A percentile compares a stretch with the other conserved stretches of the same genome.
These are phyloP conservation scores for Amauroascus verrucosus DNA, from an alignment of 2,329 filamentous ascomycete genomes.

Conservation along the genomic window DNA sequence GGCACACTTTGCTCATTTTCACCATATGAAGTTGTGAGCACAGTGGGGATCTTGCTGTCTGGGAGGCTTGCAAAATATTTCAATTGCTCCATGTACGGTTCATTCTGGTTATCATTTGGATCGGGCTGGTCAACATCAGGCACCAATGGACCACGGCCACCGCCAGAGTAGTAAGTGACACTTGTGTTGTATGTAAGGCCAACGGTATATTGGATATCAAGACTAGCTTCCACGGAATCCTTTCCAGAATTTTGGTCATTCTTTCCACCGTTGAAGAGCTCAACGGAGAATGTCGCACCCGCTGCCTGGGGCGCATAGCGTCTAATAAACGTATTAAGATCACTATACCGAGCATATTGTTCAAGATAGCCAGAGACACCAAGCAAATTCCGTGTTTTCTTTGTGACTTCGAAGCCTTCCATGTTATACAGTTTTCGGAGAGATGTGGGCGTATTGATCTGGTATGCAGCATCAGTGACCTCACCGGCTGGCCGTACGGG, in stretches of 20 bases:
- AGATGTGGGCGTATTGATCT: conserved; percentile 39
- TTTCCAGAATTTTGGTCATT: conserved; percentile 38
- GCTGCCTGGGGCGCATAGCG: conserved; percentile 44
- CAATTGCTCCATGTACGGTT: conserved; percentile 57
- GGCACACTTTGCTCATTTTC: conserved; percentile 57
- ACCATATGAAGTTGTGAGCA: conserved; percentile 61
- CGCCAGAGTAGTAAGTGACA: conserved; percentile 48
- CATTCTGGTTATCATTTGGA: conserved; percentile 43
- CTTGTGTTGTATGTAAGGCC: conserved; percentile 46
- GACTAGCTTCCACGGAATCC: conserved; percentile 48
- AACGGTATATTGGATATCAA: conserved; percentile 54
- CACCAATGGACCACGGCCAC: conserved; percentile 44
- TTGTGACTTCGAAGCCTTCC: conserved; percentile 31
- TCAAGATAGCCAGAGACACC: conserved; percentile 43
- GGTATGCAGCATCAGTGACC: neutral
- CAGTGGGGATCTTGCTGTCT: conserved; percentile 48
- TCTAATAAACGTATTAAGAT: conserved; percentile 48
- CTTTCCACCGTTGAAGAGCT: conserved; percentile 47
- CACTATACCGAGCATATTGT: conserved; percentile 43
- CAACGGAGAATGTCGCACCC: conserved; percentile 47
- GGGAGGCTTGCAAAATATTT: conserved; percentile 48
- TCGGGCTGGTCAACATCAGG: conserved; percentile 39
- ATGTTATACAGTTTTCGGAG: conserved; percentile 43
- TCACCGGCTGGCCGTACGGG: conserved; percentile 20
- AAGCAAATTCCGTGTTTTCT: conserved; percentile 31